Evolutionary conservation across 495 filamentous ascomycete species (phyloP).

Genomic region (Hapsidospora chrysogenum): DNA sequence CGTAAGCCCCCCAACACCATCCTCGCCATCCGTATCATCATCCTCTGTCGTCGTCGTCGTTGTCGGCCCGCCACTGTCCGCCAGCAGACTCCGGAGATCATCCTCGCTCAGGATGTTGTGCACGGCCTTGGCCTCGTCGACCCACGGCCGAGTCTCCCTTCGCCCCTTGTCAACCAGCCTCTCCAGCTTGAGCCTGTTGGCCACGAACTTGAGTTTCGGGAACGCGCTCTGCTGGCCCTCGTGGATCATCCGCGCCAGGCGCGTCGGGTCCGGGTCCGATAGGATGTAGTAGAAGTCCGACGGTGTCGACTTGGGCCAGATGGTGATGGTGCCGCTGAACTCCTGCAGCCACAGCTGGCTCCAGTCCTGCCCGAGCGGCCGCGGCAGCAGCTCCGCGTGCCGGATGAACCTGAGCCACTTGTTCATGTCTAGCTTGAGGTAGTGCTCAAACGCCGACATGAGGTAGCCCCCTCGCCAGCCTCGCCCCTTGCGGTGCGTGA

Average conservation of each 20-base stretch:
- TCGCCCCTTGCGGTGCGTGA: conserved; percentile 82
- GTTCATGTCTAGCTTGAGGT: conserved; percentile 82
- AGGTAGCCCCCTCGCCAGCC: conserved; percentile 95
- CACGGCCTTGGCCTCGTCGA: conserved; percentile 13
- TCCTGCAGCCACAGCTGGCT: conserved; percentile 86
- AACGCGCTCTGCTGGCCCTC: conserved; percentile 75
- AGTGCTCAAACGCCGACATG: conserved; percentile 81
- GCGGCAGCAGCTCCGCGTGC: conserved; percentile 79
- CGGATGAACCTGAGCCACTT: conserved; percentile 94
- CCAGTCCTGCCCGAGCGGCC: conserved; percentile 92
- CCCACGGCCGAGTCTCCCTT: conserved; percentile 26
- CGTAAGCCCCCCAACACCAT: neutral
- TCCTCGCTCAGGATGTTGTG: conserved; percentile 29
- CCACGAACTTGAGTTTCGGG: conserved; percentile 78
- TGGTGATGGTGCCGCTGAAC: conserved; percentile 87
- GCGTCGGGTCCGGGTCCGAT: conserved; percentile 55
- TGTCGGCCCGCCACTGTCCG: neutral
- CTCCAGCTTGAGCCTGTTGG: conserved; percentile 74
- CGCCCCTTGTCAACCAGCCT: conserved; percentile 60
- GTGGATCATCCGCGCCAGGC: conserved; percentile 74
- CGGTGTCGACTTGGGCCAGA: conserved; percentile 65
- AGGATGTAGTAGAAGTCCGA: conserved; percentile 79
- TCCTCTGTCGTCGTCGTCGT: neutral
- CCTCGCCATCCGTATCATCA: conserved; percentile 1
- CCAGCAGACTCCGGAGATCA: conserved; percentile 18